phyloP scores from a whole-genome alignment of 1,139 yeast genomes.

The Saccharomycopsis phalli region DNA sequence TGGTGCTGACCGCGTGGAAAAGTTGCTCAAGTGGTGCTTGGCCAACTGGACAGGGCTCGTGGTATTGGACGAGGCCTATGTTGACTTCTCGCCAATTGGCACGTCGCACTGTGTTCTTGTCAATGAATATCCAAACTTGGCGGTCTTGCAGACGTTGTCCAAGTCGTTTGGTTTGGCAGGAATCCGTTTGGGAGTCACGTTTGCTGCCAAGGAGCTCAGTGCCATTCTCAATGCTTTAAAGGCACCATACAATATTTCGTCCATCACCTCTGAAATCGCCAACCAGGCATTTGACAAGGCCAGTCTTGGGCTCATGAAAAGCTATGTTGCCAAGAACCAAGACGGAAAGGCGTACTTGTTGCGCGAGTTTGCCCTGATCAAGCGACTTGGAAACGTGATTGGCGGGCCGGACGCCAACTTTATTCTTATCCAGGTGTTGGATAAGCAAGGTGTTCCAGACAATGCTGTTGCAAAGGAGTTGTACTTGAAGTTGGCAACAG shows the following conservation, averaged over 20 bases:
- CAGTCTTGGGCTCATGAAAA: constrained; percentile 54
- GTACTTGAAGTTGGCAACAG: constrained; percentile 62
- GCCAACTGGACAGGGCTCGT: constrained; percentile 65
- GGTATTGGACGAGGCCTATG: constrained; percentile 90
- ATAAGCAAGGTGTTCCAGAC: constrained; percentile 51
- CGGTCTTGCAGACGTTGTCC: constrained; percentile 85
- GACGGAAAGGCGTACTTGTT: constrained; percentile 49
- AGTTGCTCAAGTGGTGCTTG: constrained; percentile 39
- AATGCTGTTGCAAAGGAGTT: constrained; percentile 60
- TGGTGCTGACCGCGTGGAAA: constrained; percentile 38
- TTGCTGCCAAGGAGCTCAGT: constrained; percentile 51
- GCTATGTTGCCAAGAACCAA: constrained; percentile 41
- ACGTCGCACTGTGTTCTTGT: constrained; percentile 77
- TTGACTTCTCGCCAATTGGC: constrained; percentile 67
- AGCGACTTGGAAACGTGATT: constrained; percentile 61
- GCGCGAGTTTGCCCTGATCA: constrained; percentile 41
- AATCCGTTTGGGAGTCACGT: constrained; percentile 79
- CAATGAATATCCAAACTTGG: constrained; percentile 71
- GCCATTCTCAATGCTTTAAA: constrained; percentile 75
- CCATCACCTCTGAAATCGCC: constrained; percentile 72
- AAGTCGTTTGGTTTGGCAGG: constrained; percentile 97
- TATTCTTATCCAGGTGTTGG: constrained; percentile 60
- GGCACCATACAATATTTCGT: constrained; percentile 91
- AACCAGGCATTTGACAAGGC: constrained; percentile 54
- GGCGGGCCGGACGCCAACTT: constrained; percentile 92